phyloP scores from a whole-genome alignment of 139 green algal species.

The Spirogloea muscicola region DNA sequence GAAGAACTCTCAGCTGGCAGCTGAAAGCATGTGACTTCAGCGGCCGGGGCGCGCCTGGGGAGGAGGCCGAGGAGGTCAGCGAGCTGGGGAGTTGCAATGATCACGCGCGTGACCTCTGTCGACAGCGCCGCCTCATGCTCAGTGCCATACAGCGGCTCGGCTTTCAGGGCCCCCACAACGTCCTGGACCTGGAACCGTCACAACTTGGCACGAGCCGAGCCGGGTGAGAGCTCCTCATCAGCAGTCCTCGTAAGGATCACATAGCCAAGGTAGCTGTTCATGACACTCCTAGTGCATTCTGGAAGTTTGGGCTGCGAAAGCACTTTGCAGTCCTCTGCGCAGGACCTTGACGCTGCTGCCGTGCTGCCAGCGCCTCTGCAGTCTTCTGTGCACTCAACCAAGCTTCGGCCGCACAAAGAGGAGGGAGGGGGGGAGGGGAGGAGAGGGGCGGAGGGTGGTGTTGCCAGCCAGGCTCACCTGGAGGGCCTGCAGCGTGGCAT shows the following conservation, averaged over 20 bases:
- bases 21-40: too few species aligned
- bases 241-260: too few species aligned
- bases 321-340: too few species aligned
- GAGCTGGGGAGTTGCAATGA: conserved; percentile 53
- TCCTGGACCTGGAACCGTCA: conserved; percentile 72
- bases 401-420: neutral
- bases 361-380: too few species aligned
- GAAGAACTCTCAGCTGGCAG: too few species aligned
- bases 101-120: conserved; percentile 27
- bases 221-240: too few species aligned
- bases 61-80: conserved; percentile 56
- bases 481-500: conserved; percentile 55
- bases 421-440: neutral
- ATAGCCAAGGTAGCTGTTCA: too few species aligned
- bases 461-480: conserved; percentile 1
- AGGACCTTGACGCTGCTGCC: too few species aligned
- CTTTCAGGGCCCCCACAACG: conserved; percentile 55
- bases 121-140: conserved; percentile 43
- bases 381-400: neutral
- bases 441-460: neutral
- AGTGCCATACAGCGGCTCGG: conserved; percentile 57
- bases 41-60: conserved; percentile 15
- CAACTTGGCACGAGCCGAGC: too few species aligned
- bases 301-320: too few species aligned
- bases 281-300: too few species aligned